Conservation (phyloP, 2,329 filamentous ascomycete species). For the Fonsecaea multimorphosa region DNA sequence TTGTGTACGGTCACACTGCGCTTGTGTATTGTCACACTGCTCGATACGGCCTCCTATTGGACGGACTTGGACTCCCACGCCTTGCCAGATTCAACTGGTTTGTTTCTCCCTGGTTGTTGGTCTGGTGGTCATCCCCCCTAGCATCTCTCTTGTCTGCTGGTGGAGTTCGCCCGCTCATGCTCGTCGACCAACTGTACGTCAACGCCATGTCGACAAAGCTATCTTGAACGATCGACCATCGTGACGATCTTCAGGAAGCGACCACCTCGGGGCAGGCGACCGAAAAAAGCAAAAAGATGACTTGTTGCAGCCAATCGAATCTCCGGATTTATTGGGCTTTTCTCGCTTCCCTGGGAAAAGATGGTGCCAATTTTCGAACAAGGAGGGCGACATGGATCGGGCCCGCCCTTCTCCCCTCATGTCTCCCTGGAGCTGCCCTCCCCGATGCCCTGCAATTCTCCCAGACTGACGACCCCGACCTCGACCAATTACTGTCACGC, state of each 20-base stretch:
- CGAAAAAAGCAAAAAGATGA: constrained; percentile 24
- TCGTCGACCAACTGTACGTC: constrained; percentile 22
- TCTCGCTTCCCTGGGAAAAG: constrained; percentile 12
- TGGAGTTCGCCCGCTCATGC: constrained; percentile 23
- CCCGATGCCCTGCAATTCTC: constrained; percentile 6
- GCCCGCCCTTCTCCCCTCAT: constrained; percentile 33
- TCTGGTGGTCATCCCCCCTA: constrained; percentile 15
- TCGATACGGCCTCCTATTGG: constrained; percentile 27
- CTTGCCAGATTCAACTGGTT: constrained; percentile 28
- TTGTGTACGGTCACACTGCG: constrained; percentile 28
- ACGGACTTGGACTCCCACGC: constrained; percentile 14
- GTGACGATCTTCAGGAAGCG: constrained; percentile 25
- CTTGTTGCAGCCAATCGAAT: constrained; percentile 24
- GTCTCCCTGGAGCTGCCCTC: constrained; percentile 17
- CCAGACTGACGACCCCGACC: constrained; percentile 8
- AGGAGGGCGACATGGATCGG: constrained; percentile 33
- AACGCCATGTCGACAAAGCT: constrained; percentile 21
- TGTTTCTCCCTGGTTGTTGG: constrained; percentile 21
- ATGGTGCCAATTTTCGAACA: constrained; percentile 19
- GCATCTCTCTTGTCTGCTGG: constrained; percentile 3
- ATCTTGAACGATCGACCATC: constrained; percentile 20
- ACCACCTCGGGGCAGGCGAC: constrained; percentile 12
- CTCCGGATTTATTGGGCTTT: constrained; percentile 22
- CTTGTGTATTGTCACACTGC: constrained; percentile 28
- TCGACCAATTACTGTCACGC: constrained; percentile 25